Evolutionary conservation across 2,329 filamentous ascomycete species (phyloP).

Genomic region (Metarhizium guizhouense): DNA sequence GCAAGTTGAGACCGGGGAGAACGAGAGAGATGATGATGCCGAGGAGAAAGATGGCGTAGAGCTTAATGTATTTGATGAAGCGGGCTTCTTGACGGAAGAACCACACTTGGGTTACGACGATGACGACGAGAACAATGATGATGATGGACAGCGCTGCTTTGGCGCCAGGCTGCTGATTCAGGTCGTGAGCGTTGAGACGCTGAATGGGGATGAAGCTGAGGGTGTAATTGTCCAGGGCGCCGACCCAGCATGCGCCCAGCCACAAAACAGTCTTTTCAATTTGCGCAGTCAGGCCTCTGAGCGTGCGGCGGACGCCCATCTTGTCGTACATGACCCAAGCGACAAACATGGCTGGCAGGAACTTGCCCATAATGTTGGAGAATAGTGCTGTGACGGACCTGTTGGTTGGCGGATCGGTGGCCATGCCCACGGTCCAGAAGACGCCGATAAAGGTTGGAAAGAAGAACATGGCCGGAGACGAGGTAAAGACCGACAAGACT

Average conservation of each 20-base stretch:
- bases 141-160: constrained; percentile 74
- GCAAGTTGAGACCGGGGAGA: constrained; percentile 68
- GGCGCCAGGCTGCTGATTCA: constrained; percentile 82
- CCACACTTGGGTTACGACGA: constrained; percentile 71
- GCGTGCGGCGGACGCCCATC: constrained; percentile 64
- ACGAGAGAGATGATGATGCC: constrained; percentile 62
- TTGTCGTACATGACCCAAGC: constrained; percentile 82
- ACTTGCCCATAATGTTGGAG: constrained; percentile 69
- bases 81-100: constrained; percentile 79
- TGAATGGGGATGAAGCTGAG: constrained; percentile 90
- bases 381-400: constrained; percentile 61
- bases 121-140: constrained; percentile 56
- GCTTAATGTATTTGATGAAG: constrained; percentile 64
- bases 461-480: constrained; percentile 73
- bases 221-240: constrained; percentile 88
- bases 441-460: constrained; percentile 72
- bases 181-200: constrained; percentile 82
- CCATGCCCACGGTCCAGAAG: constrained; percentile 85
- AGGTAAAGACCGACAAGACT: constrained; percentile 72
- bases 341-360: constrained; percentile 79
- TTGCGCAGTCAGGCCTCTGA: constrained; percentile 68
- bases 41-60: constrained; percentile 62
- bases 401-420: constrained; percentile 73
- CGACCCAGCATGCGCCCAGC: constrained; percentile 85
- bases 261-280: constrained; percentile 85